phyloP scores from a whole-genome alignment of 768 basidiomycete species.

The Lactarius sp. region DNA sequence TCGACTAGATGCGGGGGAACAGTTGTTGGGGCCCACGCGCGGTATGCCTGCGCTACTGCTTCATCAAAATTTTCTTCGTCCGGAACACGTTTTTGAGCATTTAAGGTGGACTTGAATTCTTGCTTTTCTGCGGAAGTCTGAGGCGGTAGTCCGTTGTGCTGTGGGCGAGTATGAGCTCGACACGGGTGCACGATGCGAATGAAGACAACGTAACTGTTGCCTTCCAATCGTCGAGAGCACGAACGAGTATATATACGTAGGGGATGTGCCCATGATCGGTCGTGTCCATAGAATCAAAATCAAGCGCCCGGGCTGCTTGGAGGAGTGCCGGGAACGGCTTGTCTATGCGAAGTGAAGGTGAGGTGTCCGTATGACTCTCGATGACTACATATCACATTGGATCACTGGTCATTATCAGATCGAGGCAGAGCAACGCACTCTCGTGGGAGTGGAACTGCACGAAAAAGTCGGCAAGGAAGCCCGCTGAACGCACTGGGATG shows the following conservation, averaged over 20 bases:
- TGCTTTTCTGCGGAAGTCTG: constrained; percentile 59
- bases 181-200: background rate
- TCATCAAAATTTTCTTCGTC: constrained; percentile 99
- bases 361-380: constrained; percentile 77
- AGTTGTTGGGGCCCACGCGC: constrained; percentile 60
- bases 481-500: constrained; percentile 76
- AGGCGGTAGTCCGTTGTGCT: constrained; percentile 66
- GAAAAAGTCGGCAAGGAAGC: constrained; percentile 85
- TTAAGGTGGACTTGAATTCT: constrained; percentile 66
- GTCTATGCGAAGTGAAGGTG: constrained; percentile 78
- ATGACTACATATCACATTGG: constrained; percentile 51
- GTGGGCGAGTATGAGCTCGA: background rate
- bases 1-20: constrained; percentile 31
- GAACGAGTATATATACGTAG: constrained; percentile 84
- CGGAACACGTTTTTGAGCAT: constrained; percentile 58
- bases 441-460: constrained; percentile 88
- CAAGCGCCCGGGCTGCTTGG: constrained; percentile 63
- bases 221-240: constrained; percentile 81
- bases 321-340: constrained; percentile 81
- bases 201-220: constrained; percentile 50
- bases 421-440: constrained; percentile 42
- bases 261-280: constrained; percentile 90
- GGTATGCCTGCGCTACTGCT: constrained; percentile 82
- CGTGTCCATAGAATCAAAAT: constrained; percentile 76
- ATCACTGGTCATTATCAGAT: background rate